phyloP scores from a whole-genome alignment of 2,329 filamentous ascomycete species.

The Clarireedia paspali region DNA sequence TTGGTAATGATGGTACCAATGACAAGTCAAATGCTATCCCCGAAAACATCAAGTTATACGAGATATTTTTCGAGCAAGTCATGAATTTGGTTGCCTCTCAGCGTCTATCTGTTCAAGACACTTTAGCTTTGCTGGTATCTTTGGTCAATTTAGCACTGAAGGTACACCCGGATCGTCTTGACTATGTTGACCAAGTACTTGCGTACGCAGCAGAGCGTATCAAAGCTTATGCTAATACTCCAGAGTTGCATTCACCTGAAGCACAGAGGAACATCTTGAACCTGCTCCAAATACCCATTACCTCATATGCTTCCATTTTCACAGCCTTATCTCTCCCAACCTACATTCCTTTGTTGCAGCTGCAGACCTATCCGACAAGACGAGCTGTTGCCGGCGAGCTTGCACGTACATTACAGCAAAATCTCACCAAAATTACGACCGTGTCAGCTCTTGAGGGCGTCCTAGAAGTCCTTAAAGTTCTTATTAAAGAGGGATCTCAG shows the following conservation, averaged over 20 bases:
- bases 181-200: constrained; percentile 92
- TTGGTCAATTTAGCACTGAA: constrained; percentile 88
- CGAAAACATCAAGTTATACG: constrained; percentile 80
- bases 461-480: constrained; percentile 77
- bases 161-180: constrained; percentile 85
- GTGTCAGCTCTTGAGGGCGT: constrained; percentile 79
- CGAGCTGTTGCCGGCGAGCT: constrained; percentile 88
- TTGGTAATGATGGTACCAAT: constrained; percentile 34
- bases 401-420: constrained; percentile 71
- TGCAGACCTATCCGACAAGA: constrained; percentile 87
- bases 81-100: constrained; percentile 88
- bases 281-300: constrained; percentile 83
- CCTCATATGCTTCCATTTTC: constrained; percentile 87
- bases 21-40: constrained; percentile 48
- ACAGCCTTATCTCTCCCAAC: constrained; percentile 90
- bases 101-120: constrained; percentile 87
- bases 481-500: constrained; percentile 90
- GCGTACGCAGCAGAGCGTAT: constrained; percentile 84
- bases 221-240: constrained; percentile 81
- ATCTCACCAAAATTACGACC: constrained; percentile 72
- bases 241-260: constrained; percentile 83
- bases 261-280: constrained; percentile 85
- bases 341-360: constrained; percentile 82
- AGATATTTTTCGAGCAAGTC: constrained; percentile 95
- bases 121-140: constrained; percentile 88